These are phyloP conservation scores for Podaxis sp. DNA, from an alignment of 768 basidiomycete species.

Conservation along the genomic window DNA sequence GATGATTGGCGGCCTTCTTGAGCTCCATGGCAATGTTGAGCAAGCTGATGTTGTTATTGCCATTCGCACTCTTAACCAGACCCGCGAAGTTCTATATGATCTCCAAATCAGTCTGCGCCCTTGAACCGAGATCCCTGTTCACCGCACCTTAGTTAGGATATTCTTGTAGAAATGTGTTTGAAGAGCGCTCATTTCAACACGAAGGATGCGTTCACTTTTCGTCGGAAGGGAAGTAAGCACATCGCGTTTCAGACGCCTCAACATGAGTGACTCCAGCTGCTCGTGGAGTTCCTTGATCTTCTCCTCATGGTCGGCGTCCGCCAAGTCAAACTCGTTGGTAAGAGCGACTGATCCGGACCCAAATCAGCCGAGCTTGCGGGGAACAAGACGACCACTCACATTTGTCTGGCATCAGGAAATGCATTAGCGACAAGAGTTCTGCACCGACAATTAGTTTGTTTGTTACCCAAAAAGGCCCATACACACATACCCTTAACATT, in stretches of 20 bases:
- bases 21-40: slow-evolving; percentile 99
- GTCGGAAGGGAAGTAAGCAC: slow-evolving; percentile 95
- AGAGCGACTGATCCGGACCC: slow-evolving; percentile 65
- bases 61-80: slow-evolving; percentile 85
- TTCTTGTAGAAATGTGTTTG: slow-evolving; percentile 99
- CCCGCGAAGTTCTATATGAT: slow-evolving; percentile 82
- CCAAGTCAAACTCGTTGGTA: slow-evolving; percentile 93
- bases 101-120: slow-evolving; percentile 8
- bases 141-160: slow-evolving; percentile 82
- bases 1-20: slow-evolving; percentile 98
- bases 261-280: slow-evolving; percentile 92
- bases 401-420: slow-evolving; percentile 98
- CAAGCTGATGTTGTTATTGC: slow-evolving; percentile 88
- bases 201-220: slow-evolving; percentile 96
- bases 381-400: slow-evolving; percentile 50
- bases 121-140: slow-evolving; percentile 4
- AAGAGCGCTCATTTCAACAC: slow-evolving; percentile 95
- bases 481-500: slow-evolving; percentile 85
- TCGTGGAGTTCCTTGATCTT: slow-evolving; percentile 96
- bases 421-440: slow-evolving; percentile 97
- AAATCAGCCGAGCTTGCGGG: slow-evolving; percentile 8
- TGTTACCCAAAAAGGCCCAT: slow-evolving; percentile 9
- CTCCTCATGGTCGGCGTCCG: slow-evolving; percentile 86
- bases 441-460: slow-evolving; percentile 10
- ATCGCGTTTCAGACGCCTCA: slow-evolving; percentile 91